These are phyloP conservation scores for Geotrichum klebahnii DNA, from an alignment of 1,139 yeast genomes.

Conservation along the genomic window DNA sequence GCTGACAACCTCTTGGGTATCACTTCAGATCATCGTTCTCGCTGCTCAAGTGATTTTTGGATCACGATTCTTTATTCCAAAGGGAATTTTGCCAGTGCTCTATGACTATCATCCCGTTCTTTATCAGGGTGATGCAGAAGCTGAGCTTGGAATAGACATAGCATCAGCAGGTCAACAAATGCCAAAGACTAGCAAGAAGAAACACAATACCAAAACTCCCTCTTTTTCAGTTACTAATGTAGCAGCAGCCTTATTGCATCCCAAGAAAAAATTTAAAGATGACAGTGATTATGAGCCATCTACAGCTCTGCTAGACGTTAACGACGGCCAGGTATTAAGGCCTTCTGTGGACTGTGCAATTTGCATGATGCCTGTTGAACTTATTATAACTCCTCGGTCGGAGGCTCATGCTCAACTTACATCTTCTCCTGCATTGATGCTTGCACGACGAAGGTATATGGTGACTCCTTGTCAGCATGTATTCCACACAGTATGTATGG, in stretches of 20 bases:
- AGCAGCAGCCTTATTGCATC: constrained; percentile 23
- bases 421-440: constrained; percentile 36
- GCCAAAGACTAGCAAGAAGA: too few species aligned
- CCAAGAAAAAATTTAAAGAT: too few species aligned
- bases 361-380: constrained; percentile 72
- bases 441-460: constrained; percentile 57
- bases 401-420: constrained; percentile 32
- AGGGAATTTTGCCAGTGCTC: constrained; percentile 66
- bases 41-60: constrained; percentile 65
- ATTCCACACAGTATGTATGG: constrained; percentile 82
- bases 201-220: neutral
- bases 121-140: constrained; percentile 57
- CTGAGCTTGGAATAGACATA: constrained; percentile 41
- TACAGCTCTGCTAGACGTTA: too few species aligned
- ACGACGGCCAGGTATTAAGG: too few species aligned
- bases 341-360: constrained; percentile 67
- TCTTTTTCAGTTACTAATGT: constrained; percentile 27
- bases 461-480: constrained; percentile 89
- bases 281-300: too few species aligned
- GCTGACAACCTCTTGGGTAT: constrained; percentile 50
- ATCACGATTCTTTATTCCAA: constrained; percentile 79
- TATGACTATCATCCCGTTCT: constrained; percentile 76
- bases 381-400: constrained; percentile 49
- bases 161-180: constrained; percentile 11
- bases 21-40: constrained; percentile 53